Evolutionary conservation across 2,329 filamentous ascomycete genomes (phyloP), one percentile per base, ranked within the genome.

Genomic region (Xylariaceae sp.): DNA sequence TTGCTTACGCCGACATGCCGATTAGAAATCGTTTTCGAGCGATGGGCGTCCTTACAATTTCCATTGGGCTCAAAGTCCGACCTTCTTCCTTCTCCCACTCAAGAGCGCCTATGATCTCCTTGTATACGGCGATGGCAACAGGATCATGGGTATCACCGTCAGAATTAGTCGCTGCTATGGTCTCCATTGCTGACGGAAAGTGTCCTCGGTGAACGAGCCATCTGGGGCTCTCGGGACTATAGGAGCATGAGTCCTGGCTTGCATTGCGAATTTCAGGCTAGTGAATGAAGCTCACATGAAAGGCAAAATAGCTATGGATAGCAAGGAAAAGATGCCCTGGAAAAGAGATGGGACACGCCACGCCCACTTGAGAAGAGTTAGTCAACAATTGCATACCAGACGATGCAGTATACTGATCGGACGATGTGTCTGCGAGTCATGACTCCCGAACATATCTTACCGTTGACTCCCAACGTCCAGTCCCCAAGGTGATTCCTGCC

Each of bases 301-400:
- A 2, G 70, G 73, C 33, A 76, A 54, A 18, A 76, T 69, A 16
- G 66, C 34, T n/a, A 75, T 71, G 55, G 71, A 74, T 10, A 73
- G 51, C 0, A 73, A 10, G 5, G 63, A 63, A 51, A 66, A 66
- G 12, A 71, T 57, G 1, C 66, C 72, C 51, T 77, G 75, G 31
- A 77, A 66, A 1, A 75, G 57, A 0, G 73, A 75, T 2, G 75
- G 75, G 5, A 69, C 63, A 41, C 74, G 62, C 74, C 74, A 78
- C 13, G 74, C 72, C 73, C 75, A 76, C 7, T 61, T 12, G 31
- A 19, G 11, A 17, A 41, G 7, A 19, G 17, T 10, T 6, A 31
- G 42, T 41, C 33, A 50, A 17, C 17, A 12, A 42, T 13, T 42
- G 10, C 9, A 17, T 33, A n/a, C 22, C 22, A 28, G 22, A 28